phyloP scores from a whole-genome alignment of 164 flowering plant genomes.

The Vitis rotundifolia region DNA sequence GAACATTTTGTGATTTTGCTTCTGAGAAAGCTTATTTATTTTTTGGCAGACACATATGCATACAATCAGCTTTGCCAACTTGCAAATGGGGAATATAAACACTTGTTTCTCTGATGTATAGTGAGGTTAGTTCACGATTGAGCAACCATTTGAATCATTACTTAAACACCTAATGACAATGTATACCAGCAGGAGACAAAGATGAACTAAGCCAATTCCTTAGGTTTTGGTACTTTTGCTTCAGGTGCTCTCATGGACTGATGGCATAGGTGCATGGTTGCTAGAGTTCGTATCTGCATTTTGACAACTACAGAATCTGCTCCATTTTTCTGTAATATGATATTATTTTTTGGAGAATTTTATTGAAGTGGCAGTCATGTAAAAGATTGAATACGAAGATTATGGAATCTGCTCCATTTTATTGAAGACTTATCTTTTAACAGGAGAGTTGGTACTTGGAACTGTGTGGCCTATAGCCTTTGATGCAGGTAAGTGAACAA shows the following conservation, averaged over 20 bases:
- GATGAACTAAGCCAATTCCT: not conserved
- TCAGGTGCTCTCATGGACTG: not conserved
- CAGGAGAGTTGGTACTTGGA: too few relatives aligned
- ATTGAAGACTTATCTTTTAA: too few relatives aligned
- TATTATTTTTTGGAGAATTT: too few relatives aligned
- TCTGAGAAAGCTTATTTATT: not conserved
- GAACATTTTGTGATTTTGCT: not conserved
- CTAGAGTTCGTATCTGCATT: not conserved
- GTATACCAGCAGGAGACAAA: not conserved
- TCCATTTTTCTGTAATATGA: too few relatives aligned
- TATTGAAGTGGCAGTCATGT: too few relatives aligned
- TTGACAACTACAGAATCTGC: not conserved
- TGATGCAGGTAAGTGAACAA: too few relatives aligned
- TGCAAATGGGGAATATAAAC: constrained; percentile 79
- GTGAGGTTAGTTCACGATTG: not conserved
- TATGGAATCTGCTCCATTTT: not conserved
- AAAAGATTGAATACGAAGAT: too few relatives aligned
- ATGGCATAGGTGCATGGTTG: not conserved
- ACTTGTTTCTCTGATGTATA: constrained; percentile 64
- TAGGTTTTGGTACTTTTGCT: too few relatives aligned
- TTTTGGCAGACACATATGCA: constrained; percentile 44
- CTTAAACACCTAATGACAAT: not conserved
- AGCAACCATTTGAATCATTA: not conserved
- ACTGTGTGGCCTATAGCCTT: too few relatives aligned
- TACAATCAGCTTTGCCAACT: constrained; percentile 77